Base-by-base conservation (phyloP, 176 grass and related monocot species). In the Oryza longistaminata region DNA sequence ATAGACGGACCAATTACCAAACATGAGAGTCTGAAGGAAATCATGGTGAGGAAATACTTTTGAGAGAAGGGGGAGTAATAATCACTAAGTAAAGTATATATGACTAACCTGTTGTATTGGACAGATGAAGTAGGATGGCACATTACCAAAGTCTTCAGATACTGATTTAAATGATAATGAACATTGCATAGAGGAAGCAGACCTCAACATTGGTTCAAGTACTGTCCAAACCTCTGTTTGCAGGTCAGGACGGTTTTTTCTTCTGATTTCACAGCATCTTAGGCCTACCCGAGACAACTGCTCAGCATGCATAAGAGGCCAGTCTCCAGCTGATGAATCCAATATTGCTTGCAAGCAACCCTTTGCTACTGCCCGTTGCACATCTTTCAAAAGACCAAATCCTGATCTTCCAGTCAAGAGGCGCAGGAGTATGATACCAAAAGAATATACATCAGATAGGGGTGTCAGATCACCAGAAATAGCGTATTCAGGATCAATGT, bases 401-500 rank as follows among this genome's bases (percentile, higher is more conserved):
- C 88, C 86, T 55, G 88, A 72, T 78, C 82, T 88, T 74, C 91
- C 93, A 52, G 91, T 96, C 42, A 96, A 75, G 45, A 93, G 88
- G 31, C 86, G 91, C 48, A 96, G 83, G 68, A 96, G 85, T 55
- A 93, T 37, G 15, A 96, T 89, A 11, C 93, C 93, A 72, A 91
- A 96, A 45, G 93, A 96, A 78, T 93, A 93, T 50, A 93, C 84
- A 71, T 96, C 93, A 49, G 91, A 93, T 43, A 60, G 71, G 1
- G 88, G 91, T 37, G 85, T 93, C 52, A 93, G 75, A 39, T 96
- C 93, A 64, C 93, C 91, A 39, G 88, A 91, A 44, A 90, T 85
- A 64, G 93, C 66, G 70, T 91, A 96, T 78, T 96, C 86, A 46
- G 94, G 94, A 69, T 96, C 94, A 83, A 96, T 93, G 75, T 93